phyloP scores from a whole-genome alignment of 495 filamentous ascomycete genomes.

The Xylaria curta region DNA sequence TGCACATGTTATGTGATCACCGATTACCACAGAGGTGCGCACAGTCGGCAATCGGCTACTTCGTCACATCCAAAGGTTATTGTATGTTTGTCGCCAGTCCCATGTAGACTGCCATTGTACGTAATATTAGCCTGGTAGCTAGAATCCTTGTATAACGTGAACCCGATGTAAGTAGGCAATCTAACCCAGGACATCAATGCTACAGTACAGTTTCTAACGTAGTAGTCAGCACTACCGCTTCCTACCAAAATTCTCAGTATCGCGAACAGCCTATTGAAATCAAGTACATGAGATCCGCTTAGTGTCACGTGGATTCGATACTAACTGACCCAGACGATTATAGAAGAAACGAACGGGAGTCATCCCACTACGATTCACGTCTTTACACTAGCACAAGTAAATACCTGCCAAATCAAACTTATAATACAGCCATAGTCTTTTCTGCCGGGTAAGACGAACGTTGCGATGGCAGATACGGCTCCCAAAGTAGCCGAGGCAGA shows the following conservation, averaged over 20 bases:
- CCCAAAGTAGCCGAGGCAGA: slow-evolving; percentile 47
- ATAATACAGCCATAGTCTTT: background rate
- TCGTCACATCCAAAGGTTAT: background rate
- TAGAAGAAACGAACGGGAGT: background rate
- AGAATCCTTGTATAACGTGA: background rate
- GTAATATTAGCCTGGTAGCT: background rate
- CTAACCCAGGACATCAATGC: background rate
- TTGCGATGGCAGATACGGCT: slow-evolving; percentile 44
- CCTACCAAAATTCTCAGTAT: background rate
- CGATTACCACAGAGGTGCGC: background rate
- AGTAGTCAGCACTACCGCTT: slow-evolving; percentile 2
- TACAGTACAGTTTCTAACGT: background rate
- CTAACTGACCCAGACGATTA: background rate
- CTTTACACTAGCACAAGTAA: background rate
- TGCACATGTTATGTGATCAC: background rate
- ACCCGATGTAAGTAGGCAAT: background rate
- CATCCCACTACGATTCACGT: background rate
- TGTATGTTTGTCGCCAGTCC: background rate
- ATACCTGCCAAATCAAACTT: background rate
- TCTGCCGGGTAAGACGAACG: background rate
- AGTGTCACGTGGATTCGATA: slow-evolving; percentile 10
- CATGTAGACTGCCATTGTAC: background rate
- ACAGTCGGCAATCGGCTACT: background rate
- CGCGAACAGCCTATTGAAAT: background rate
- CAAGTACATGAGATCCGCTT: background rate